These are phyloP conservation scores for Fusarium transvaalense DNA, from an alignment of 2,329 filamentous ascomycete species.

Conservation along the genomic window DNA sequence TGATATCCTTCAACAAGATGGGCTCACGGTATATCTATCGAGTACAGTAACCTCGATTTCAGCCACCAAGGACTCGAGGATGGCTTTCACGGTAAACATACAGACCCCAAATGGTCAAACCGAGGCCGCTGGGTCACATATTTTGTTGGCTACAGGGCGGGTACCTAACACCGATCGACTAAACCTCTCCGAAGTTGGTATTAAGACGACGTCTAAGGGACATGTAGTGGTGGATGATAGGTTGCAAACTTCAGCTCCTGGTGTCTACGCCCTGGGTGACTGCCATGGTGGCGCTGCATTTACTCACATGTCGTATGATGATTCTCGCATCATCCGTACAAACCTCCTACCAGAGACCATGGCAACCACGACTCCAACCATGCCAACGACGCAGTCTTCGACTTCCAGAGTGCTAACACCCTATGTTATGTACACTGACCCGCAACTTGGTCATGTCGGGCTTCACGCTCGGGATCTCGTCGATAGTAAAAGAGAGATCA, in stretches of 20 bases:
- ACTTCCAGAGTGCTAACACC: conserved; percentile 55
- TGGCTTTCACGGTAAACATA: conserved; percentile 37
- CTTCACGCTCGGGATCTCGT: conserved; percentile 57
- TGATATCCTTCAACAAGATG: conserved; percentile 61
- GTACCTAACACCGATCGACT: conserved; percentile 63
- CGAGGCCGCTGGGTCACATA: conserved; percentile 57
- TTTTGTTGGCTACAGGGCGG: conserved; percentile 64
- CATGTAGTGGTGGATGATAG: conserved; percentile 59
- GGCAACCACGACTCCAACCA: conserved; percentile 44
- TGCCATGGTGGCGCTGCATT: conserved; percentile 66
- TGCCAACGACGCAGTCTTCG: conserved; percentile 44
- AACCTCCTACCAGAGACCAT: conserved; percentile 56
- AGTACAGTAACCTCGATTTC: conserved; percentile 50
- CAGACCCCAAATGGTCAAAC: conserved; percentile 41
- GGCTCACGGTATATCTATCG: conserved; percentile 58
- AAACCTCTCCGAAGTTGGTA: conserved; percentile 56
- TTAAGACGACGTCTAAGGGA: conserved; percentile 57
- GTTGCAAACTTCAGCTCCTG: conserved; percentile 58
- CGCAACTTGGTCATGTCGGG: conserved; percentile 65
- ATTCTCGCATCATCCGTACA: conserved; percentile 63
- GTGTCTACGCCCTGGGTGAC: conserved; percentile 64
- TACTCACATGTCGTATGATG: conserved; percentile 69
- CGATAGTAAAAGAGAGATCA: conserved; percentile 52
- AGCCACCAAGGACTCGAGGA: conserved; percentile 10
- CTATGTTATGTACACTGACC: conserved; percentile 66